A percentile compares a stretch with the other conserved stretches of the same genome.
Conservation (phyloP, 371 early-diverging fungal species). For the Fennellomyces sp. region DNA sequence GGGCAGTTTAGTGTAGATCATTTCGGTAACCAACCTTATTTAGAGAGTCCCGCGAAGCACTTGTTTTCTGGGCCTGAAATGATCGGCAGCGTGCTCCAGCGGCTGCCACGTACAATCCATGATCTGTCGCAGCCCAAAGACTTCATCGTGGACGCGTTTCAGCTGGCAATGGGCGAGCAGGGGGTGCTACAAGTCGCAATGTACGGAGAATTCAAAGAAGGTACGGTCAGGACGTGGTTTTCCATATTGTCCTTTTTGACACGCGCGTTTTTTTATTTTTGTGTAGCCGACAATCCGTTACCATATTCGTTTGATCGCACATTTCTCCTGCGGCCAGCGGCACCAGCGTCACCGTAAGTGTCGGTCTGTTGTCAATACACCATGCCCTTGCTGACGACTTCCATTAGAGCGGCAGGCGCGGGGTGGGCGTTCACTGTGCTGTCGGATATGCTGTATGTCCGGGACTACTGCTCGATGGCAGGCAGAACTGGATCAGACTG, state of each 20-base stretch:
- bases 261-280: background rate
- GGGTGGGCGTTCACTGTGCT: constrained; percentile 57
- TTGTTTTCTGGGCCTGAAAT: constrained; percentile 34
- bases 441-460: constrained; percentile 57
- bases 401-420: constrained; percentile 37
- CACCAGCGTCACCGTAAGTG: constrained; percentile 52
- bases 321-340: constrained; percentile 55
- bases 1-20: background rate
- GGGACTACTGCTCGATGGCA: constrained; percentile 32
- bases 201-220: constrained; percentile 61
- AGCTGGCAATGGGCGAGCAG: constrained; percentile 36
- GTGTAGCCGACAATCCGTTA: constrained; percentile 21
- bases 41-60: constrained; percentile 35
- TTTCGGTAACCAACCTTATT: background rate
- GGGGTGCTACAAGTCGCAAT: constrained; percentile 34
- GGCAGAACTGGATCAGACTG: constrained; percentile 8
- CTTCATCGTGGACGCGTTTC: constrained; percentile 58
- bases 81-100: constrained; percentile 35
- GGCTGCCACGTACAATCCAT: constrained; percentile 53
- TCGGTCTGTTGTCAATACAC: background rate
- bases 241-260: constrained; percentile 2
- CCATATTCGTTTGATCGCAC: constrained; percentile 57
- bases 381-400: background rate
- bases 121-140: constrained; percentile 40
- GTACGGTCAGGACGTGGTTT: constrained; percentile 14